Percentiles rank a stretch among this genome's conserved stretches.
Conservation (phyloP, 768 basidiomycete species). For the Leucocoprinus leucothites region DNA sequence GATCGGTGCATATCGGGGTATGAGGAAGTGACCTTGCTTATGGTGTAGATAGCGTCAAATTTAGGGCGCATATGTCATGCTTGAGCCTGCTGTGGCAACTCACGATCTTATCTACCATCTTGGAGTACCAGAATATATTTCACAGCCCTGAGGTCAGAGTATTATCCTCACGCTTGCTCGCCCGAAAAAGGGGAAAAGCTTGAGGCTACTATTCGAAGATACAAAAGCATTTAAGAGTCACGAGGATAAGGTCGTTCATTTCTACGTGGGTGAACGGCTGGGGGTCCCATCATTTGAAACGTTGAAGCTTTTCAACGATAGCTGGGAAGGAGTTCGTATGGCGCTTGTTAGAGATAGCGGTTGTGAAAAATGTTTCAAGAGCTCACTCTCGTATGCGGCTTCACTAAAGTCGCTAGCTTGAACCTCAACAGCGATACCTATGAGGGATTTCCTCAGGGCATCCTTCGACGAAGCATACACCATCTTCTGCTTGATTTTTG, state of each 20-base stretch:
- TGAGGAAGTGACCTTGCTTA: slow-evolving; percentile 2
- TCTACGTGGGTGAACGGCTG: background rate
- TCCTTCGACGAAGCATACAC: slow-evolving; percentile 86
- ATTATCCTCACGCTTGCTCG: background rate
- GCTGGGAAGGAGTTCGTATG: background rate
- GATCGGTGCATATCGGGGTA: slow-evolving; percentile 8
- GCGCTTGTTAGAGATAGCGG: background rate
- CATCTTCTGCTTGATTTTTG: slow-evolving; percentile 93
- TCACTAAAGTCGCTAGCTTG: slow-evolving; percentile 83
- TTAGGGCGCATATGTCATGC: background rate
- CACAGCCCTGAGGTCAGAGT: too few species aligned
- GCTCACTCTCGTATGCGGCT: slow-evolving; percentile 70
- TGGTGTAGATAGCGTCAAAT: background rate
- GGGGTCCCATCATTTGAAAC: background rate
- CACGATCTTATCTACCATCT: background rate
- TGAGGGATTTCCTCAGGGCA: slow-evolving; percentile 66
- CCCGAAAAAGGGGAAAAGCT: background rate
- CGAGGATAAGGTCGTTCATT: background rate
- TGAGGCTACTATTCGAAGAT: background rate
- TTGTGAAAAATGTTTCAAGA: background rate
- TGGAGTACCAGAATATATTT: too few species aligned
- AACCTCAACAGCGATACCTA: slow-evolving; percentile 77
- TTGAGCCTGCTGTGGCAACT: background rate
- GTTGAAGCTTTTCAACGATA: background rate
- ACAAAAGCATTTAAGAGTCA: background rate